Percentiles rank a stretch among this genome's conserved stretches.
These are phyloP conservation scores for Echinochloa phyllopogon DNA, from an alignment of 176 grass and related monocot genomes.

Conservation along the genomic window DNA sequence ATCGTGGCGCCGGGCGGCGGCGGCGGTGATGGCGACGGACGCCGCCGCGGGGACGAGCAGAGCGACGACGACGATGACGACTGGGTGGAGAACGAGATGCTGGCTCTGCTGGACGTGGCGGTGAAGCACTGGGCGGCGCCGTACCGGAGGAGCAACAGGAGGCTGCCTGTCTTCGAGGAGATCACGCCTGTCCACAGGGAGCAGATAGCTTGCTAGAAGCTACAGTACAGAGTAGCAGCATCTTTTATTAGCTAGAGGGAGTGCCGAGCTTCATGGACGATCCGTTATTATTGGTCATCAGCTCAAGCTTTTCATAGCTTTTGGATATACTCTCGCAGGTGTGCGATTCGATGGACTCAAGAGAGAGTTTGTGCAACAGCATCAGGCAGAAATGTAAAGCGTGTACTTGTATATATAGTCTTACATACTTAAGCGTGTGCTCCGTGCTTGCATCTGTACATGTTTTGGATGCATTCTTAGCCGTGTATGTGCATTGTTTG, in stretches of 20 bases:
- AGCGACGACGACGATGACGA: slow-evolving; percentile 28
- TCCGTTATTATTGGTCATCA: too few species aligned
- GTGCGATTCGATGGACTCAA: background rate
- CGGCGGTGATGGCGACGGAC: background rate
- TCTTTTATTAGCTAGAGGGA: background rate
- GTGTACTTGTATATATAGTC: background rate
- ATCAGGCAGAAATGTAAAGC: background rate
- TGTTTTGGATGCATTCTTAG: background rate
- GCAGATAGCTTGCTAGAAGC: slow-evolving; percentile 63
- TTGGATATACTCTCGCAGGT: background rate
- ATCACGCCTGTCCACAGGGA: slow-evolving; percentile 54
- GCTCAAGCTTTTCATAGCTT: too few species aligned
- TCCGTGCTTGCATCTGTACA: background rate
- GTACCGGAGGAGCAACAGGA: slow-evolving; percentile 49
- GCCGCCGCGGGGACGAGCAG: background rate
- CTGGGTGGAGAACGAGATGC: slow-evolving; percentile 54
- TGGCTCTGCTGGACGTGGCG: slow-evolving; percentile 61
- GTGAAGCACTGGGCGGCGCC: slow-evolving; percentile 60
- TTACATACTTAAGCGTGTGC: too few species aligned
- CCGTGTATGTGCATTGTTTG: background rate
- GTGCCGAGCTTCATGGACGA: background rate
- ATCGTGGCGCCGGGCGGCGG: slow-evolving; percentile 28
- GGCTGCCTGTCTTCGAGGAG: slow-evolving; percentile 87
- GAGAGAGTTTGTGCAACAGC: background rate
- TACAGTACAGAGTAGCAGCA: background rate